These are phyloP conservation scores for Penicillium hordei DNA, from an alignment of 2,329 filamentous ascomycete species.

Conservation along the genomic window DNA sequence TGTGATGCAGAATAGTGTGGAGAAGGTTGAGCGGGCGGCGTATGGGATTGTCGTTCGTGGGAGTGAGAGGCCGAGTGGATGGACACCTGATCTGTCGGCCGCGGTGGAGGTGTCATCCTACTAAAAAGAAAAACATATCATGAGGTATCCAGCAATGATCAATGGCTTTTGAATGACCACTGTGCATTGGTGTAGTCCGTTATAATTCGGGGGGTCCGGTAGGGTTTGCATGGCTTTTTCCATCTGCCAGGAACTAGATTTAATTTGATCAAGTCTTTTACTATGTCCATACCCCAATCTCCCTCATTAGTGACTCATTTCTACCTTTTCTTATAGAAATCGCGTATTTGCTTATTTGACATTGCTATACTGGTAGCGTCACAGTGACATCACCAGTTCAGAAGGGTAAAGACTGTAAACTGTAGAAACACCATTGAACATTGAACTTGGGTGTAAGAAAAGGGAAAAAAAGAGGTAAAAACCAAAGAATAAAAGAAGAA, in stretches of 20 bases:
- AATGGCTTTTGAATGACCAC: background rate
- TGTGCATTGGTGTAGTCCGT: background rate
- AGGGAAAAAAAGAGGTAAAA: background rate
- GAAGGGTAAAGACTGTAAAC: background rate
- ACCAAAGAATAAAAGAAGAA: background rate
- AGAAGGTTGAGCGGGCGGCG: slow-evolving; percentile 87
- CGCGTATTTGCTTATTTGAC: slow-evolving; percentile 1
- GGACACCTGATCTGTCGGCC: slow-evolving; percentile 73
- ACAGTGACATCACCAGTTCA: slow-evolving; percentile 24
- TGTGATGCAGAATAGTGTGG: slow-evolving; percentile 82
- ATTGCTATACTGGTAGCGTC: slow-evolving; percentile 10
- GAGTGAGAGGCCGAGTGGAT: slow-evolving; percentile 84
- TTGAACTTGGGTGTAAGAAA: background rate
- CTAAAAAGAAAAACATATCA: slow-evolving; percentile 20
- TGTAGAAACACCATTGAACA: background rate
- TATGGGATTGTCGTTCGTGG: slow-evolving; percentile 87
- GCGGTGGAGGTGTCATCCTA: slow-evolving; percentile 43
- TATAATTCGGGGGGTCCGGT: background rate
- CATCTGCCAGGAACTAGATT: background rate
- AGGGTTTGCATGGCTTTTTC: background rate
- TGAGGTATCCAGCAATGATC: background rate
- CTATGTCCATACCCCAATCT: background rate
- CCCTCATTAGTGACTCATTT: background rate
- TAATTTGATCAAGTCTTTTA: background rate
- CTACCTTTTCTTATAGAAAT: background rate